Evolutionary conservation across 352 stramenopile species (phyloP), one percentile per base, ranked within the genome.

Genomic region (Pythium rishiriense): DNA sequence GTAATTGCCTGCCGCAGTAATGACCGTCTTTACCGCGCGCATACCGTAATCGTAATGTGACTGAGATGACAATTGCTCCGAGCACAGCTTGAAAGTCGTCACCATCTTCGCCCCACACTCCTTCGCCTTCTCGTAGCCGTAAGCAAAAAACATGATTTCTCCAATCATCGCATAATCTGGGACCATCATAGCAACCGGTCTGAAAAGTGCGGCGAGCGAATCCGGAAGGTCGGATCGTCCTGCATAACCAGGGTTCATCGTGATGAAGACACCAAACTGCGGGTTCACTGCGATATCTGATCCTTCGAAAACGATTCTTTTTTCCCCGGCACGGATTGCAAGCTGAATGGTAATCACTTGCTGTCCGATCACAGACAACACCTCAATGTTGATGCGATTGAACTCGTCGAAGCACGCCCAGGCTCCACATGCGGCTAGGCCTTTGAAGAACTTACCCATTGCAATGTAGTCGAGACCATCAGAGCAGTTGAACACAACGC

Each of bases 21-120:
- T 98, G 25, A 97, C 90, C 0, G 95, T 98, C 74, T 98, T 98
- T 14, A 98, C 95, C 0, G 95, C 95, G 31, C 95, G 81, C 95
- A 98, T 98, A 25, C 95, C 95, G 72, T 98, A 98, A 75, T 98
- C 95, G 64, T 98, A 98, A 70, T 98, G 95, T 24, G 91, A 96
- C 64, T 98, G 92, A 9, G 90, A 94, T 7, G 88, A 97, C 10
- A 98, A 63, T 73, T 98, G 96, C 65, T 98, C 95, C 0, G 90
- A 98, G 58, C 95, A 98, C 4, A 98, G 69, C 51, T 94, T 95
- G 73, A 98, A 98, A 2, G 95, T 98, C 17, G 94, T 97, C 21
- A 98, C 95, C 94, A 98, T 98, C 54, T 98, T 98, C 11, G 93
- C 88, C 1, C 92, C 93, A 42, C 92, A 98, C 26, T 97, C 83